These are phyloP conservation scores for Cyclostephanos invisitatus DNA, from an alignment of 108 stramenopile genomes.

Conservation along the genomic window DNA sequence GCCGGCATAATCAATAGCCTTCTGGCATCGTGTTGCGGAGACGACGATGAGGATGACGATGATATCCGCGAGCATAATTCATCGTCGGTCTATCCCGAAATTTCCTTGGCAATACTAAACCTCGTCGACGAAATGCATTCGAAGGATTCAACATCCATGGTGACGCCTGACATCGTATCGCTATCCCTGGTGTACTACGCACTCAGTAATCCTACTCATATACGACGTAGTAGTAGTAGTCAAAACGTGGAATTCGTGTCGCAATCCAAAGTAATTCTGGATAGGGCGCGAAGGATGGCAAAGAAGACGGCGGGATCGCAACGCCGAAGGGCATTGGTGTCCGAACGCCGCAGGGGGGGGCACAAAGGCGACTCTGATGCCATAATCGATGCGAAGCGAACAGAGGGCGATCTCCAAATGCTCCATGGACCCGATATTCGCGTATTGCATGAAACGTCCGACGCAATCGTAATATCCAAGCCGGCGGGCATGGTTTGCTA, in stretches of 20 bases:
- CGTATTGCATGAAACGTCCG: constrained; percentile 60
- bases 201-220: background rate
- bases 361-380: background rate
- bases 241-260: background rate
- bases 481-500: constrained; percentile 72
- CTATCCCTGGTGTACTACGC: constrained; percentile 25
- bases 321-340: constrained; percentile 60
- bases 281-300: constrained; percentile 44
- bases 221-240: background rate
- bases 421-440: constrained; percentile 56
- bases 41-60: constrained; percentile 17
- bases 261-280: constrained; percentile 42
- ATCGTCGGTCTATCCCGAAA: constrained; percentile 5
- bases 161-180: constrained; percentile 30
- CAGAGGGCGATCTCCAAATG: constrained; percentile 37
- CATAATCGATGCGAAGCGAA: constrained; percentile 19
- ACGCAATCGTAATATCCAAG: constrained; percentile 64
- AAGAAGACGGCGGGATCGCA: constrained; percentile 70
- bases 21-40: constrained; percentile 56
- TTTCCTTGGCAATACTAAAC: constrained; percentile 25
- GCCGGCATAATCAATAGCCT: constrained; percentile 59
- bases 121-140: constrained; percentile 34
- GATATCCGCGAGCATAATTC: background rate
- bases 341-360: constrained; percentile 43
- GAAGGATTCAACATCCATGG: constrained; percentile 22